These are phyloP conservation scores for Phaeosphaeriaceae sp. DNA, from an alignment of 2,329 filamentous ascomycete species.

Conservation along the genomic window DNA sequence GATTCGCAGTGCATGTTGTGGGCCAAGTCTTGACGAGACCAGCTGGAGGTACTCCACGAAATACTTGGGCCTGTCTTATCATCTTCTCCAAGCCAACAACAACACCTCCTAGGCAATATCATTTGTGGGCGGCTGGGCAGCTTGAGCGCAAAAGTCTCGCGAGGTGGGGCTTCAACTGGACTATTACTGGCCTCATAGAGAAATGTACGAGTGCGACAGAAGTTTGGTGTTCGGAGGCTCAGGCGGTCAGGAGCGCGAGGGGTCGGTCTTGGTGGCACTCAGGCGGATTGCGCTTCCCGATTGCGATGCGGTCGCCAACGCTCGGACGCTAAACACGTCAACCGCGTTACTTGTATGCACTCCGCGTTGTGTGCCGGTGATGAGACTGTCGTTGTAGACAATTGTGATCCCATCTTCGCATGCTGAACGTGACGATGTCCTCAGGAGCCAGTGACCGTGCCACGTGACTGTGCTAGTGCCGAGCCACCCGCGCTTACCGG, in stretches of 20 bases:
- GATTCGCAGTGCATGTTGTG: not conserved
- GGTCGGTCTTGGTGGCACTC: constrained; percentile 29
- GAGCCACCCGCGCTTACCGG: constrained; percentile 14
- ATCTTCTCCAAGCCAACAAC: no score
- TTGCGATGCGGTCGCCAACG: constrained; percentile 31
- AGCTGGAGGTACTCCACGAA: no score
- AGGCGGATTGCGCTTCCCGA: constrained; percentile 22
- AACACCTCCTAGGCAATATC: not conserved
- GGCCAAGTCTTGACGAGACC: not conserved
- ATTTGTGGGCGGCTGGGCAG: not conserved
- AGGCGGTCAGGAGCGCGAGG: constrained; percentile 19
- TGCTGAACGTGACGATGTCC: not conserved
- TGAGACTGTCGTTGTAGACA: not conserved
- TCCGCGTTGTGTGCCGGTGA: not conserved
- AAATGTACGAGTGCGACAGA: not conserved
- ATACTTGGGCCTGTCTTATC: no score
- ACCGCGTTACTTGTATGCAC: constrained; percentile 22
- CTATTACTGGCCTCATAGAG: not conserved
- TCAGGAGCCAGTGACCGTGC: not conserved
- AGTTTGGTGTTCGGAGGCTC: constrained; percentile 19
- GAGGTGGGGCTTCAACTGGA: not conserved
- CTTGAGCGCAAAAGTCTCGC: not conserved
- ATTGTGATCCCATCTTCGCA: not conserved
- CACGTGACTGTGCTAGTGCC: constrained; percentile 11
- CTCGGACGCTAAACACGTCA: constrained; percentile 28